These are phyloP conservation scores for Syzygium malaccense DNA, from an alignment of 441 rosid species.

Conservation along the genomic window DNA sequence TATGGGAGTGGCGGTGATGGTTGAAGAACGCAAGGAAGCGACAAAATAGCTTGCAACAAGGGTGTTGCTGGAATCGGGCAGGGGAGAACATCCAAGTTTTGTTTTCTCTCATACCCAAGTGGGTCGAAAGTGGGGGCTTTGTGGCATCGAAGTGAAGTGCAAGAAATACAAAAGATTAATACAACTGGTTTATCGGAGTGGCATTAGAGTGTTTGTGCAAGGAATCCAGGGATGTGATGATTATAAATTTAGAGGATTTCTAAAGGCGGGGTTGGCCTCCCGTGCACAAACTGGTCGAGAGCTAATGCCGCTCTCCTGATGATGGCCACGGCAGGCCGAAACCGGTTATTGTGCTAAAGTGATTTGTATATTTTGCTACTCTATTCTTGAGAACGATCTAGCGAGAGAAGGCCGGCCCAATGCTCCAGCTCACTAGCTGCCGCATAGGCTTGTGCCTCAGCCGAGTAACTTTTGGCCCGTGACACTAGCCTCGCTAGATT, in stretches of 20 bases:
- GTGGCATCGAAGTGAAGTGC: background rate
- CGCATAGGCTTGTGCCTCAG: rapidly evolving
- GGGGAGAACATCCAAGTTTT: background rate
- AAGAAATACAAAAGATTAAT: background rate
- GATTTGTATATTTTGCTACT: background rate
- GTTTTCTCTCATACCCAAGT: background rate
- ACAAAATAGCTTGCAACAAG: background rate
- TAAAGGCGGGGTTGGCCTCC: background rate
- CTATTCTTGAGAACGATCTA: background rate
- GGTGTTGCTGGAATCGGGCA: background rate
- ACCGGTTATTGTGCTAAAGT: background rate
- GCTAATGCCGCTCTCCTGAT: background rate
- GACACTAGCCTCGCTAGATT: background rate
- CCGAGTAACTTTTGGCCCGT: background rate
- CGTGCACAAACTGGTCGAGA: background rate
- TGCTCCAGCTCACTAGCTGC: background rate
- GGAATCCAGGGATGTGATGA: background rate
- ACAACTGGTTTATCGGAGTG: background rate
- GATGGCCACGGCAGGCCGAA: background rate
- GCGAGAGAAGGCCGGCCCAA: background rate
- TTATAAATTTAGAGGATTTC: background rate
- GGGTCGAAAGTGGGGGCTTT: background rate
- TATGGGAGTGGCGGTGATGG: background rate
- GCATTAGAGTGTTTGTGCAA: background rate
- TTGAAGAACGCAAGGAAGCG: background rate